Base-by-base conservation (phyloP, 2,329 filamentous ascomycete genomes). In the Aspergillus sp. region DNA sequence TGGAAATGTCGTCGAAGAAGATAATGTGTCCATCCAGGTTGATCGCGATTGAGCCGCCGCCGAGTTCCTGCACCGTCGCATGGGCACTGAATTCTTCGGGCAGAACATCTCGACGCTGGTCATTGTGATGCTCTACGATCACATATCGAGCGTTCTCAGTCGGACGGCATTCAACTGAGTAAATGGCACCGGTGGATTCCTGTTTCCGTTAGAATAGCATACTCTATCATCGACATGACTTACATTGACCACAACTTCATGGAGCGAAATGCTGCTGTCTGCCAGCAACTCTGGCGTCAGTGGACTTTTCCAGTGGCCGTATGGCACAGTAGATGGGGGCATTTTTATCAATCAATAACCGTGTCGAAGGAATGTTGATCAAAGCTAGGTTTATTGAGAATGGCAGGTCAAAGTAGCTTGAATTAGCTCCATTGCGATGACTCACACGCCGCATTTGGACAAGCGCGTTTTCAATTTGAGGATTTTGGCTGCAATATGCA, bases 61-160 rank as follows among this genome's bases (percentile, higher is more conserved):
- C 77, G 40, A 79, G 78, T 47, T 77, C 76, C 47, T 80, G 76
- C 11, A 79, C 70, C 1, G 57, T 64, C 27, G 71, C 75, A 36
- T 63, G 58, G 5, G 68, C 73, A 46, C 66, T 73, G 50, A 71
- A 72, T 0, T 68, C 56, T 3, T 52, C 52, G 1, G 75, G 72
- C 8, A 79, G 60, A 1, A 76, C 54, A 27, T 76, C 67, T 26
- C 58, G 62, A 10, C 54, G 51, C 3, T 59, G 56, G 7, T 61
- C 56, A 2, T 58, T 45, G 8, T 57, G 56, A 27, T 72, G 54
- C 52, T 76, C 68, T 6, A 77, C 62, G 33, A 79, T 73, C 11
- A 64, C 65, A 30, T 54, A 67, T 11, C 70, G 64, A 5, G 74
- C 76, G 33, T 70, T 46, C 40, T 62, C 60, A 8, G 52, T 64